Conservation (phyloP, 805 yeast species). For the Priceomyces melissophilus region DNA sequence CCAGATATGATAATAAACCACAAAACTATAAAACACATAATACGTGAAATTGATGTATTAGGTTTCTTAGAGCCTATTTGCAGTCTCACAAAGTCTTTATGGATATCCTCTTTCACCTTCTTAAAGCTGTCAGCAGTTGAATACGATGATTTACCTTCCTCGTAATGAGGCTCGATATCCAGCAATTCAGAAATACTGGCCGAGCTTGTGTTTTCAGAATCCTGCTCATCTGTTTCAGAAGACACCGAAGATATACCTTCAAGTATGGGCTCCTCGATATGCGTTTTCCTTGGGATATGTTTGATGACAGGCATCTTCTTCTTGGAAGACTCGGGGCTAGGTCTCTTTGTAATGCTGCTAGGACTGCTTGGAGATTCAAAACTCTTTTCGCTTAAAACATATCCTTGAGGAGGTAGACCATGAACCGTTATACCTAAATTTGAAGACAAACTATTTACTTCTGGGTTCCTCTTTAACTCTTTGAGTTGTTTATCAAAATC, state of each 20-base stretch:
- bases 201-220: constrained; percentile 2
- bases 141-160: neutral
- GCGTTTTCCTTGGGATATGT: neutral
- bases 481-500: constrained; percentile 19
- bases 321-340: neutral
- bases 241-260: neutral
- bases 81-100: neutral
- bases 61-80: constrained; percentile 1
- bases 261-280: neutral
- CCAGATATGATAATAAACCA: constrained; percentile 35
- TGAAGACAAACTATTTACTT: constrained; percentile 28
- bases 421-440: constrained; percentile 26
- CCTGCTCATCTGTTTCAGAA: constrained; percentile 9
- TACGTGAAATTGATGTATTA: constrained; percentile 4
- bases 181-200: neutral
- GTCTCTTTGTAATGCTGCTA: neutral
- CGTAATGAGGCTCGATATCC: constrained; percentile 1
- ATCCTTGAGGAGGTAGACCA: constrained; percentile 12
- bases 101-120: neutral
- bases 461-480: constrained; percentile 14
- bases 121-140: neutral
- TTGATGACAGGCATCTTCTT: neutral
- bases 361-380: constrained; percentile 8
- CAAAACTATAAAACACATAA: constrained; percentile 17
- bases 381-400: constrained; percentile 5